Percentiles rank a stretch among this genome's conserved stretches.
Conservation (phyloP, 352 stramenopile genomes). For the Globisporangium uncinulatum region DNA sequence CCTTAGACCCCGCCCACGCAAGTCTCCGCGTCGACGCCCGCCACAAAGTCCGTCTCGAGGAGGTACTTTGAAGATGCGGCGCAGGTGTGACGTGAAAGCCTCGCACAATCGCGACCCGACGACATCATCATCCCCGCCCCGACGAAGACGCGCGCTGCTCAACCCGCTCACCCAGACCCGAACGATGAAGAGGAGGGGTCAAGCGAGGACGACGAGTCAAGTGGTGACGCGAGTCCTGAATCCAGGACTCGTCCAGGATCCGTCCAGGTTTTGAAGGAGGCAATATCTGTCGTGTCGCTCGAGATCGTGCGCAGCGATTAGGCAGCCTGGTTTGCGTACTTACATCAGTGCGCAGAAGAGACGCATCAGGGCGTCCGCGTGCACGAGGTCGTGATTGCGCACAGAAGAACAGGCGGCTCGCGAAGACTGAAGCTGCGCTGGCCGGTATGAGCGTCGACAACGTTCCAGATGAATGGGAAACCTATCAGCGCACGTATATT, state of each 20-base stretch:
- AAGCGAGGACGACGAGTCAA: background rate
- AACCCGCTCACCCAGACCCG: too few relatives aligned
- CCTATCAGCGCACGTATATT: background rate
- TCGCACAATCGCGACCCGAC: too few relatives aligned
- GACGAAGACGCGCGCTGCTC: too few relatives aligned
- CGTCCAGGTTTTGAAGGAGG: background rate
- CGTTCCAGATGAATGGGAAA: background rate
- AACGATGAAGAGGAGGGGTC: background rate
- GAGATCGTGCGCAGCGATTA: background rate
- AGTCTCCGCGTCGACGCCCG: too few relatives aligned
- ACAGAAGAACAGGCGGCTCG: background rate
- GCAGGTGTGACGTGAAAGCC: too few relatives aligned
- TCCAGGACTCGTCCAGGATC: too few relatives aligned
- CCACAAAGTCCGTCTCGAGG: too few relatives aligned
- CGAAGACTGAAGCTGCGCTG: background rate
- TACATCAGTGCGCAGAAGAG: background rate
- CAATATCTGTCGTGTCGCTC: background rate
- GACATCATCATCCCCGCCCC: too few relatives aligned
- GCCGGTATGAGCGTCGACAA: background rate
- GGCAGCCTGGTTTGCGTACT: background rate
- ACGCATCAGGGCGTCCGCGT: background rate
- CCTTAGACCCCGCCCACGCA: too few relatives aligned
- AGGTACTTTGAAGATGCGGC: too few relatives aligned
- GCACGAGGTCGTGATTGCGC: background rate
- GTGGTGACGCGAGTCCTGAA: background rate